phyloP scores from a whole-genome alignment of 106 monocot species.

The Platanthera guangdongensis region DNA sequence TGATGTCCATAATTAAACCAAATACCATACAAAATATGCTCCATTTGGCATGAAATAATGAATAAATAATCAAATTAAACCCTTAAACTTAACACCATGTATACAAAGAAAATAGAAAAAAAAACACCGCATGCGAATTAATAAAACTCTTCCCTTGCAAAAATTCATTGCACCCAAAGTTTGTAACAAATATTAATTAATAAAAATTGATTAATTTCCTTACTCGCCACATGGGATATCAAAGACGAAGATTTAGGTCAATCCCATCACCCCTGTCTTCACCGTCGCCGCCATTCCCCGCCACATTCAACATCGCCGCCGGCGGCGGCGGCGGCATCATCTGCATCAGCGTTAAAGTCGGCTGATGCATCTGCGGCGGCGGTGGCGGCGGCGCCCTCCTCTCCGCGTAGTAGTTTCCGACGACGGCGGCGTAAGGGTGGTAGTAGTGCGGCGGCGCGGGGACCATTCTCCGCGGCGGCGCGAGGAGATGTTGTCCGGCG shows the following conservation, averaged over 20 bases:
- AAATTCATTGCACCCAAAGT: background rate
- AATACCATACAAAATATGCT: background rate
- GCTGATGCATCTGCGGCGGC: too few relatives aligned
- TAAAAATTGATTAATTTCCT: background rate
- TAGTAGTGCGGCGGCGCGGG: background rate
- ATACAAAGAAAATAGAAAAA: background rate
- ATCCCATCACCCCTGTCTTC: conserved; percentile 2
- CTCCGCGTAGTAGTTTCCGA: background rate
- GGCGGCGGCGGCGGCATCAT: too few relatives aligned
- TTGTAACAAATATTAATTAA: background rate
- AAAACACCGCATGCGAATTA: background rate
- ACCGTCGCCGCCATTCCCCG: background rate
- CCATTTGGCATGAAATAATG: background rate
- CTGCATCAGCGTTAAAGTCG: too few relatives aligned
- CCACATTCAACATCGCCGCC: too few relatives aligned
- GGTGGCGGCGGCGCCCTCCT: background rate
- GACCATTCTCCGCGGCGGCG: background rate
- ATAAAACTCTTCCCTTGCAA: background rate
- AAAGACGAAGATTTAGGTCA: conserved; percentile 7
- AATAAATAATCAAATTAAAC: background rate
- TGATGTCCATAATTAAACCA: background rate
- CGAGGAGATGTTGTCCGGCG: background rate
- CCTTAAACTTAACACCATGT: background rate
- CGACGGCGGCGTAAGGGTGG: background rate
- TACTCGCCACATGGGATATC: background rate